These are phyloP conservation scores for Ustilago nuda DNA, from an alignment of 1,284 basidiomycete genomes.

Conservation along the genomic window DNA sequence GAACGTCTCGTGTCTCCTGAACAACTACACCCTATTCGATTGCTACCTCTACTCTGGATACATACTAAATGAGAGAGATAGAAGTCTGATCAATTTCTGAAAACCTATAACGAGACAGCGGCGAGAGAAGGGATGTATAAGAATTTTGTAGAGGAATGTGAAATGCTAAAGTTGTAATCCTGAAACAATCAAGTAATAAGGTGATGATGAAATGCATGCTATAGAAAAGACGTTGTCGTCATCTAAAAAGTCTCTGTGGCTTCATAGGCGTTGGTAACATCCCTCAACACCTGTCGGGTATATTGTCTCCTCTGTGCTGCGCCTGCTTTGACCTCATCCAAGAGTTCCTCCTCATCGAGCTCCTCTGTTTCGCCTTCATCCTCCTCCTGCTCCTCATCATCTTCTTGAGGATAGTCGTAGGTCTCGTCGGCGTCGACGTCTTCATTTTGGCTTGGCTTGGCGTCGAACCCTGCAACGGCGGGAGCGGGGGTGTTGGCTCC, in stretches of 20 bases:
- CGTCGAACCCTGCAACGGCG: constrained; percentile 32
- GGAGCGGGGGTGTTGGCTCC: constrained; percentile 34
- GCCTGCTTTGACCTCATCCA: constrained; percentile 14
- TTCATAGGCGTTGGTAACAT: constrained; percentile 49
- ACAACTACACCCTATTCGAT: too few relatives aligned
- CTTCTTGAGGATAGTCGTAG: constrained; percentile 27
- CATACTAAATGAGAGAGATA: too few relatives aligned
- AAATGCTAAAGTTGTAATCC: neutral
- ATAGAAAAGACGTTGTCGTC: neutral
- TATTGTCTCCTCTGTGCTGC: constrained; percentile 12
- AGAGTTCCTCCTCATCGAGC: constrained; percentile 11
- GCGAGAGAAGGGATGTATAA: too few relatives aligned
- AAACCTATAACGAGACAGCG: too few relatives aligned
- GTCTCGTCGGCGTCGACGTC: constrained; percentile 28
- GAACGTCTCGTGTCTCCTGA: too few relatives aligned
- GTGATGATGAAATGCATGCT: neutral
- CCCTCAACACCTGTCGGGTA: constrained; percentile 38
- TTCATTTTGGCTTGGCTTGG: constrained; percentile 26
- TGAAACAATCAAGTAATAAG: neutral
- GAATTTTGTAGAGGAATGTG: neutral
- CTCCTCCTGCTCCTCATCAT: constrained; percentile 19
- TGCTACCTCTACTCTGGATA: too few relatives aligned
- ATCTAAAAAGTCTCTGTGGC: constrained; percentile 32
- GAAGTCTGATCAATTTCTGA: too few relatives aligned
- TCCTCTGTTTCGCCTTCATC: constrained; percentile 4